A percentile compares a stretch with the other conserved stretches of the same genome.
Evolutionary conservation across 768 basidiomycete species (phyloP).

Genomic region (Boletus rufocinnamomeus): DNA sequence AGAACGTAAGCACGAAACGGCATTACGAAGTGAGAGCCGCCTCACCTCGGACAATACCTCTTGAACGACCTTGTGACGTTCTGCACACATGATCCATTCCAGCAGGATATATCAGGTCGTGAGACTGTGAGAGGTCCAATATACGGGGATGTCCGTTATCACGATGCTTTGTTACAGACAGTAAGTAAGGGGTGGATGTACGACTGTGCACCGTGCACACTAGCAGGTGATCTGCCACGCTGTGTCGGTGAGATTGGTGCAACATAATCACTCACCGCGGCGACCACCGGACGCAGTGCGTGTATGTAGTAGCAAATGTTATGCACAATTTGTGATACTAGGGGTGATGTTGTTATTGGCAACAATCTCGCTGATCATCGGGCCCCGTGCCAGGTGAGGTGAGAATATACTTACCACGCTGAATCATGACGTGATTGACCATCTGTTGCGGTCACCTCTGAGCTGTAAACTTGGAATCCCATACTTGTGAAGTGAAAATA

Average conservation of each 20-base stretch:
- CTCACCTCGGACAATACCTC: neutral
- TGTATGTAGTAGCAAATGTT: constrained; percentile 1
- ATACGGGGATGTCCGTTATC: constrained; percentile 10
- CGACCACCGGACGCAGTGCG: constrained; percentile 14
- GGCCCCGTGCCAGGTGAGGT: neutral
- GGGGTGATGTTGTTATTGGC: constrained; percentile 13
- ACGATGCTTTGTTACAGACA: constrained; percentile 8
- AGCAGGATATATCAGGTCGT: constrained; percentile 1
- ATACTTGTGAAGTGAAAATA: neutral
- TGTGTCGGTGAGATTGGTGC: constrained; percentile 9
- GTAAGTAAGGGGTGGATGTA: neutral
- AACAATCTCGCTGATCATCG: constrained; percentile 7
- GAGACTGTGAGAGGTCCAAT: neutral
- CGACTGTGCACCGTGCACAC: neutral
- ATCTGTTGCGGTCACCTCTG: neutral
- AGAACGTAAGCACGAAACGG: constrained; percentile 10
- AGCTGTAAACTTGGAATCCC: constrained; percentile 3
- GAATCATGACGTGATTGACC: neutral
- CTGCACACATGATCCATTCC: neutral
- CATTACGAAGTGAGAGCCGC: neutral
- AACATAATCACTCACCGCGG: constrained; percentile 4
- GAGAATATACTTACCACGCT: neutral
- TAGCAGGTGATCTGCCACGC: neutral
- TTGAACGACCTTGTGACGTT: neutral
- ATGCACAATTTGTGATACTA: neutral